phyloP scores from a whole-genome alignment of 2,329 filamentous ascomycete genomes.

The Coniella vitis region DNA sequence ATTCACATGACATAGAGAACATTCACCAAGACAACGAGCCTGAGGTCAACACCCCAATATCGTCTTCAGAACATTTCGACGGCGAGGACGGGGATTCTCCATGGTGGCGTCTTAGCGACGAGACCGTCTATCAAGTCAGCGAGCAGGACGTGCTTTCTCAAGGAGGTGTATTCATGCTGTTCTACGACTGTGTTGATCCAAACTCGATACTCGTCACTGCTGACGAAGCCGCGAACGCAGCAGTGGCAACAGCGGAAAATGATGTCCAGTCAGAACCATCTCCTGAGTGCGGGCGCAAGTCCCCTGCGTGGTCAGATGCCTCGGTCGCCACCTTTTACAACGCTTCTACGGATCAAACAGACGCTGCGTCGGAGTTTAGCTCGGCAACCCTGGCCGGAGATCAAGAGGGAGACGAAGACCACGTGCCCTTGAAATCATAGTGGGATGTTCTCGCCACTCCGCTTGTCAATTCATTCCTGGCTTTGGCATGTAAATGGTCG shows the following conservation, averaged over 20 bases:
- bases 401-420: no score
- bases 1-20: conserved; percentile 18
- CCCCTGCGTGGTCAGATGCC: conserved; percentile 5
- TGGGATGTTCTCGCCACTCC: no score
- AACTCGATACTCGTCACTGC: conserved; percentile 33
- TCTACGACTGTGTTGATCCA: conserved; percentile 72
- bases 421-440: no score
- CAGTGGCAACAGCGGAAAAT: neutral
- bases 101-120: conserved; percentile 92
- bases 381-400: neutral
- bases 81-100: conserved; percentile 35
- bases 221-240: neutral
- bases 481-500: no score
- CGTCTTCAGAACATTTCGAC: neutral
- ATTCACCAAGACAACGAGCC: conserved; percentile 9
- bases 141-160: conserved; percentile 69
- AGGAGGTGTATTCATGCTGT: conserved; percentile 90
- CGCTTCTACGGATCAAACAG: neutral
- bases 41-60: conserved; percentile 17
- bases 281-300: neutral
- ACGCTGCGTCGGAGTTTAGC: neutral
- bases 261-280: neutral
- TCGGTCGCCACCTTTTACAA: conserved; percentile 9
- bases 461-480: neutral
- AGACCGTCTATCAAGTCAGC: conserved; percentile 67